A percentile compares a stretch with the other conserved stretches of the same genome.
phyloP scores from a whole-genome alignment of 768 basidiomycete genomes.

The Galerina marginata region DNA sequence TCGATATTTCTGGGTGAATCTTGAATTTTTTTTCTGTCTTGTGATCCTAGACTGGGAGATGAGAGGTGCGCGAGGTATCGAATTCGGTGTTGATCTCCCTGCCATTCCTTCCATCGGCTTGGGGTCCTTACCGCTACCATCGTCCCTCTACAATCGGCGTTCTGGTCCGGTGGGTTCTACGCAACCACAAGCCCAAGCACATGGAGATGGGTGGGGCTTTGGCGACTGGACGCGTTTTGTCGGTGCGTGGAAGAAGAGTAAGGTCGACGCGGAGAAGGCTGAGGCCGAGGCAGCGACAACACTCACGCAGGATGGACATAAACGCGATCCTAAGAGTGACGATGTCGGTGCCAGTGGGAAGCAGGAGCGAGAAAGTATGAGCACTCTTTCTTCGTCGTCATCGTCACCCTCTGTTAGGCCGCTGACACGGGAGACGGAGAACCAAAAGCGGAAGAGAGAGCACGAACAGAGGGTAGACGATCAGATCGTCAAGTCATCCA shows the following conservation, averaged over 20 bases:
- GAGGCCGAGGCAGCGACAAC: constrained; percentile 14
- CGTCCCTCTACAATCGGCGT: constrained; percentile 15
- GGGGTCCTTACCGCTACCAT: constrained; percentile 25
- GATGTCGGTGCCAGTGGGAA: neutral
- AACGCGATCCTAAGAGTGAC: neutral
- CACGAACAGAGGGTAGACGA: constrained; percentile 27
- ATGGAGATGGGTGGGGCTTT: constrained; percentile 50
- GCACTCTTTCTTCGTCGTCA: neutral
- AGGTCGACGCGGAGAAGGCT: constrained; percentile 38
- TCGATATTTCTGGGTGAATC: neutral
- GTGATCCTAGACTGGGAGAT: constrained; percentile 80
- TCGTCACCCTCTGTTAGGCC: neutral
- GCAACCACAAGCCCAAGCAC: constrained; percentile 1
- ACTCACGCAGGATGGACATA: neutral
- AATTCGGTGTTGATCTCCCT: constrained; percentile 64
- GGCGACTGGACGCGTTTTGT: constrained; percentile 71
- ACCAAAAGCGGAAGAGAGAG: constrained; percentile 25
- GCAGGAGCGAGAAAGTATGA: neutral
- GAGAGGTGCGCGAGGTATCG: constrained; percentile 84
- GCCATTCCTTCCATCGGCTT: constrained; percentile 52
- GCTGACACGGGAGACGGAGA: constrained; percentile 7
- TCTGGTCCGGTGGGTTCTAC: neutral
- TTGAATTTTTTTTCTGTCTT: neutral
- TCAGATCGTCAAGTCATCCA: constrained; percentile 57
- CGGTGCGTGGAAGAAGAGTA: constrained; percentile 59